Conservation (phyloP, 352 stramenopile genomes). For the Phytophthora tubulina region DNA sequence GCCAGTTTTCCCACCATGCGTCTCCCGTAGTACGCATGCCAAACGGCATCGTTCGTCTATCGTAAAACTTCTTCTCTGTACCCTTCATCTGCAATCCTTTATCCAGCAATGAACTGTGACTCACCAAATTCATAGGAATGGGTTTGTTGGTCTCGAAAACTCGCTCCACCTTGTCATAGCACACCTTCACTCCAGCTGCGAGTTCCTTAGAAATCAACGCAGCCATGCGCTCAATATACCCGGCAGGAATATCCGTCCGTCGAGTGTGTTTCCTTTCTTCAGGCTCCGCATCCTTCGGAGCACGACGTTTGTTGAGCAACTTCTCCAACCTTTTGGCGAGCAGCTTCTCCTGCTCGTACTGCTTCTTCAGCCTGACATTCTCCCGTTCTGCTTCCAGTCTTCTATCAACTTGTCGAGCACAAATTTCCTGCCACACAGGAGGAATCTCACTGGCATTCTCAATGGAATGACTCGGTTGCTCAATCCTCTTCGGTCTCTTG, state of each 20-base stretch:
- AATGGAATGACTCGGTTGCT: not conserved
- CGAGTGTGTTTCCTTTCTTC: slow-evolving; percentile 22
- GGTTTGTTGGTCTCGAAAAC: slow-evolving; percentile 38
- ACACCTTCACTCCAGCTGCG: slow-evolving; percentile 41
- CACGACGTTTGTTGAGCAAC: slow-evolving; percentile 28
- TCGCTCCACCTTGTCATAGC: slow-evolving; percentile 40
- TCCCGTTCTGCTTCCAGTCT: slow-evolving; percentile 36
- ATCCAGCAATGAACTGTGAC: slow-evolving; percentile 35
- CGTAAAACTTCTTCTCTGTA: slow-evolving; percentile 49
- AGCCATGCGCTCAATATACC: slow-evolving; percentile 28
- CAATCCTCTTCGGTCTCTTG: slow-evolving; percentile 5
- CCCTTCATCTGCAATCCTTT: slow-evolving; percentile 24
- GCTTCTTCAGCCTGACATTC: slow-evolving; percentile 42
- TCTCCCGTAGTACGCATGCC: slow-evolving; percentile 37
- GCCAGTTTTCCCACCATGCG: slow-evolving; percentile 49
- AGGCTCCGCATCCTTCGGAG: not conserved
- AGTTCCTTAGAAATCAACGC: slow-evolving; percentile 45
- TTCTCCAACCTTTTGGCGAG: slow-evolving; percentile 42
- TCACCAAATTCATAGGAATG: slow-evolving; percentile 5
- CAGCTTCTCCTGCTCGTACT: slow-evolving; percentile 40
- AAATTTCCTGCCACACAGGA: slow-evolving; percentile 42
- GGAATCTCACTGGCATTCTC: slow-evolving; percentile 8
- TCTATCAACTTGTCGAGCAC: slow-evolving; percentile 20
- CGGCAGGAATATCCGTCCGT: slow-evolving; percentile 27
- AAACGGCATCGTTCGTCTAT: slow-evolving; percentile 46